phyloP scores from a whole-genome alignment of 129 eudicot genomes.

The Pulicaria dysenterica region DNA sequence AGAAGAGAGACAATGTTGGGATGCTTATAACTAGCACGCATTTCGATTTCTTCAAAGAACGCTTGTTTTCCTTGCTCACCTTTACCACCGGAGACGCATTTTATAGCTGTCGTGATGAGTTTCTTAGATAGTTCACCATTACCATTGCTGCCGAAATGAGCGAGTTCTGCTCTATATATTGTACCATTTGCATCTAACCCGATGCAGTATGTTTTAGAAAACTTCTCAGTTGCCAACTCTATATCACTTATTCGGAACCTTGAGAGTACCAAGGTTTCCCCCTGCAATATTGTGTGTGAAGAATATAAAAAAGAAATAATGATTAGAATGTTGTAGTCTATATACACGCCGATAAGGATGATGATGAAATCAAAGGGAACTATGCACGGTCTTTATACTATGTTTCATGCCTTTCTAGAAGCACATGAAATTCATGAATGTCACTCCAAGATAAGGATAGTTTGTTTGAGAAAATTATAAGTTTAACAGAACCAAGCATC shows the following conservation, averaged over 20 bases:
- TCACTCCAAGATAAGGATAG: no score
- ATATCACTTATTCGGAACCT: neutral
- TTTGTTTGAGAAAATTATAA: no score
- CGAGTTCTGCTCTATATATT: neutral
- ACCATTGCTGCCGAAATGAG: neutral
- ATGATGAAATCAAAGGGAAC: no score
- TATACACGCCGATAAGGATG: neutral
- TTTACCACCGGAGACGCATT: neutral
- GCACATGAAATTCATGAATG: neutral
- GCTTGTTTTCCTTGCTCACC: neutral
- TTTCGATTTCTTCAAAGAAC: neutral
- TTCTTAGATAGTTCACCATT: neutral
- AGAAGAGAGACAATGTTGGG: constrained; percentile 5
- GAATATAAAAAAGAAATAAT: neutral
- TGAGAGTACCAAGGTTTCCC: neutral
- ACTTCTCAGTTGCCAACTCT: neutral
- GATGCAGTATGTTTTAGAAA: neutral
- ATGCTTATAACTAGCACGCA: neutral
- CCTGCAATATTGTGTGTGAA: constrained; percentile 12
- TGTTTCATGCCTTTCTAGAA: neutral
- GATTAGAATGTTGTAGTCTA: neutral
- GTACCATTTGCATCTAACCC: neutral
- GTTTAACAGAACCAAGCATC: no score
- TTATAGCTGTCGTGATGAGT: neutral
- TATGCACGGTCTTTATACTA: neutral